Percentiles rank a stretch among this genome's conserved stretches.
Evolutionary conservation across 495 filamentous ascomycete genomes (phyloP).

Genomic region (Aspergillus heteromorphus): DNA sequence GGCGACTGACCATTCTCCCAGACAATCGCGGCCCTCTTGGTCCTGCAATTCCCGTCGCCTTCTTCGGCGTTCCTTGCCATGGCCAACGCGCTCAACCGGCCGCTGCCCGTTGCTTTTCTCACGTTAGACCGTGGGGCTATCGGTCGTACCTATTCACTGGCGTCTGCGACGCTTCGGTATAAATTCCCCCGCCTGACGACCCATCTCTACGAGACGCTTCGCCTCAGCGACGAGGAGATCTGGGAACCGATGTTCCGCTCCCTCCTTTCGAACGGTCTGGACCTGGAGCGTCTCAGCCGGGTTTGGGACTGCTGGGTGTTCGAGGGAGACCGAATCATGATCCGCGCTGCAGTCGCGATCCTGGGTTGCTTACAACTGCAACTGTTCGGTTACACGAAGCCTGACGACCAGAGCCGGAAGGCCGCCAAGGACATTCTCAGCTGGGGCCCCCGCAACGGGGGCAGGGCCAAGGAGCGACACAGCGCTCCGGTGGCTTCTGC

Average conservation of each 20-base stretch:
- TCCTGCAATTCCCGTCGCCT: conserved; percentile 72
- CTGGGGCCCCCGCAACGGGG: conserved; percentile 43
- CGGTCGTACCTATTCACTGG: conserved; percentile 63
- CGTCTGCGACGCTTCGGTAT: conserved; percentile 62
- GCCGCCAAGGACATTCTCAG: conserved; percentile 43
- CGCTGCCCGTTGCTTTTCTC: conserved; percentile 82
- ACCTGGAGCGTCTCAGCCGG: conserved; percentile 69
- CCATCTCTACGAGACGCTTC: conserved; percentile 55
- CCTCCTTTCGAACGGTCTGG: conserved; percentile 51
- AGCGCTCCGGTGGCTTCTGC: conserved; percentile 32
- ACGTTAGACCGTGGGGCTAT: conserved; percentile 70
- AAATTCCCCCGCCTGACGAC: conserved; percentile 66
- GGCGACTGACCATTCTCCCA: conserved; percentile 21
- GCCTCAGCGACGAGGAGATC: conserved; percentile 41
- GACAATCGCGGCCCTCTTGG: conserved; percentile 80
- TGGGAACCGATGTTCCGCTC: conserved; percentile 56
- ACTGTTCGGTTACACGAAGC: conserved; percentile 51
- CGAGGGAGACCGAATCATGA: conserved; percentile 78
- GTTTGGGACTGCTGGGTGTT: conserved; percentile 95
- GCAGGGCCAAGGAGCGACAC: conserved; percentile 35
- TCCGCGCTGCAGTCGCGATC: conserved; percentile 72
- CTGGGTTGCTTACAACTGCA: conserved; percentile 57
- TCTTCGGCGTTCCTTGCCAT: conserved; percentile 74
- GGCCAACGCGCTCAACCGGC: conserved; percentile 83
- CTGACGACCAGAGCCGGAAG: conserved; percentile 35